phyloP scores from a whole-genome alignment of 352 stramenopile species.

The Globisporangium ultimum region DNA sequence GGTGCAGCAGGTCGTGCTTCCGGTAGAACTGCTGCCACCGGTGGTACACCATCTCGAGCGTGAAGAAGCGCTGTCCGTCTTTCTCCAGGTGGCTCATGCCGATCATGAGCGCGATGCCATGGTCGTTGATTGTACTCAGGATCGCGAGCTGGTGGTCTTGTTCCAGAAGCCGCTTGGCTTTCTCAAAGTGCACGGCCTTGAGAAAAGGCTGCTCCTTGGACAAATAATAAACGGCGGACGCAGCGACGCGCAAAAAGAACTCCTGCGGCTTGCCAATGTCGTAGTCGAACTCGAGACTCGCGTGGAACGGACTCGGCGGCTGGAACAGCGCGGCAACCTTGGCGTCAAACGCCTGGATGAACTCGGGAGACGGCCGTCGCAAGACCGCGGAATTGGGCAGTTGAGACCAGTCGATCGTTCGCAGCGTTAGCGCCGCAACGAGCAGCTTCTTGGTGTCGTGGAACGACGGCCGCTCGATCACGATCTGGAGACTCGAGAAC shows the following conservation, averaged over 20 bases:
- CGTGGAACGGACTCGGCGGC: constrained; percentile 33
- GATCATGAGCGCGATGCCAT: constrained; percentile 71
- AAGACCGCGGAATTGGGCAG: constrained; percentile 11
- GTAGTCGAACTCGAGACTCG: constrained; percentile 69
- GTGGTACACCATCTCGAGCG: constrained; percentile 82
- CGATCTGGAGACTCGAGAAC: constrained; percentile 82
- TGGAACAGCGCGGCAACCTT: constrained; percentile 38
- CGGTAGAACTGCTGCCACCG: constrained; percentile 79
- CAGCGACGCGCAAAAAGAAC: constrained; percentile 66
- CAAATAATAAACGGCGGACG: constrained; percentile 48
- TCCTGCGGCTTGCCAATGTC: constrained; percentile 63
- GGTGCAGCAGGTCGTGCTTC: constrained; percentile 61
- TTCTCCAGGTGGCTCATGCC: constrained; percentile 79
- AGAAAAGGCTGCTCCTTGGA: constrained; percentile 35
- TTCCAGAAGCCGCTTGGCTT: constrained; percentile 55
- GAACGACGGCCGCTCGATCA: constrained; percentile 61
- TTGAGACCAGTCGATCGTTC: constrained; percentile 25
- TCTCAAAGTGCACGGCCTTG: constrained; percentile 36
- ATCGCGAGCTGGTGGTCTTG: constrained; percentile 75
- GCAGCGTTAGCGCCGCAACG: constrained; percentile 32
- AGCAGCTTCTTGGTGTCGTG: constrained; percentile 46
- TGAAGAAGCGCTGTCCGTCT: constrained; percentile 59
- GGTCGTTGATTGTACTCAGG: constrained; percentile 56
- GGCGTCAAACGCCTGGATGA: constrained; percentile 35
- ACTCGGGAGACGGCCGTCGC: constrained; percentile 22